A percentile compares a stretch with the other conserved stretches of the same genome.
phyloP scores from a whole-genome alignment of 2,329 filamentous ascomycete genomes.

The Phaeosphaeria sp. region DNA sequence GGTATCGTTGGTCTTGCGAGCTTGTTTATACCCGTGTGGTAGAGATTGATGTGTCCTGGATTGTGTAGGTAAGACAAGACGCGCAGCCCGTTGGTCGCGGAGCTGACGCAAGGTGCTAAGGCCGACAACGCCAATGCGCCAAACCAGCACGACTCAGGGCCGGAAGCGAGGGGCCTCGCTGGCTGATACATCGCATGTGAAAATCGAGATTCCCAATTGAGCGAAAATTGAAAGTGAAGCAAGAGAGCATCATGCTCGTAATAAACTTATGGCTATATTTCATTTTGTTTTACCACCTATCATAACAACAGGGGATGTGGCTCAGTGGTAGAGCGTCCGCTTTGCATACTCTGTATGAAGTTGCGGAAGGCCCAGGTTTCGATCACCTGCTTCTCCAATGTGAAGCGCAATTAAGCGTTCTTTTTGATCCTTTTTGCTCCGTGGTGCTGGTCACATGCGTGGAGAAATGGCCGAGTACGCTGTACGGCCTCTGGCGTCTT shows the following conservation, averaged over 20 bases:
- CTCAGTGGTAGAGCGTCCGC: slow-evolving; percentile 50
- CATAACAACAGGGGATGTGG: slow-evolving; percentile 32
- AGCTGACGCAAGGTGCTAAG: slow-evolving; percentile 30
- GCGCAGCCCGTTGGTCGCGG: slow-evolving; percentile 18
- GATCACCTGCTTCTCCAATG: slow-evolving; percentile 12
- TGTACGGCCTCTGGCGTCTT: no score
- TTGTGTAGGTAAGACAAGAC: slow-evolving; percentile 12
- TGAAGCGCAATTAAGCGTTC: background rate
- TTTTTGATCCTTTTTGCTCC: slow-evolving; percentile 1
- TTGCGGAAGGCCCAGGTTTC: slow-evolving; percentile 14
- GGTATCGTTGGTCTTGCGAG: background rate
- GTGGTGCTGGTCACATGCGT: no score
- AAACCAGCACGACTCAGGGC: slow-evolving; percentile 1
- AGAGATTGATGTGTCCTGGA: slow-evolving; percentile 18
- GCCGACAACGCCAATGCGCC: slow-evolving; percentile 15
- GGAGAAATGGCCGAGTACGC: no score
- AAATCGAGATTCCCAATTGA: background rate
- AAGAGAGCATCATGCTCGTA: no score
- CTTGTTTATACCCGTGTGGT: background rate
- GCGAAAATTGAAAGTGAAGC: no score
- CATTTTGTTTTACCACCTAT: background rate
- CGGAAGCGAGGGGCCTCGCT: background rate
- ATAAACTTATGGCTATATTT: background rate
- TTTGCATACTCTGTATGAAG: slow-evolving; percentile 38
- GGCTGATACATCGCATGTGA: background rate